Evolutionary conservation across 2,329 filamentous ascomycete genomes (phyloP), one percentile per base, ranked within the genome.

Genomic region (Cladophialophora psammophila): DNA sequence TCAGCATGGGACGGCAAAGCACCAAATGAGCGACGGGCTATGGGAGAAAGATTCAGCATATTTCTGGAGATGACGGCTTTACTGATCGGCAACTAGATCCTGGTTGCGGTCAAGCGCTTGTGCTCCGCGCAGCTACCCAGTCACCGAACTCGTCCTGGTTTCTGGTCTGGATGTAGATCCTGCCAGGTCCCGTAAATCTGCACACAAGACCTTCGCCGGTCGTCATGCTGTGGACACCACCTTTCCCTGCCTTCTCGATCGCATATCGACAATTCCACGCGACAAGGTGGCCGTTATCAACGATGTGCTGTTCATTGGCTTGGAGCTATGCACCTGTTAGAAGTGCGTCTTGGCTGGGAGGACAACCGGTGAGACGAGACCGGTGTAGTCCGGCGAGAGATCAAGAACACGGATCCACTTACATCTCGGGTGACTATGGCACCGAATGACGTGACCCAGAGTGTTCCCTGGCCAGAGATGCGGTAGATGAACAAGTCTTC

Each of bases 401-500:
- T 34, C 13, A 55, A 45, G 45, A 12, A n/a, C 5, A 26, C 10
- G 10, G 55, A 34, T 32, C 34, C 53, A 69, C 69, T 67, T 60
- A 71, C 69, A 50, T 71, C 69, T 52, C 60, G 52, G 57, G 53
- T 45, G 53, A 63, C 64, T 15, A 71, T 63, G 0, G 64, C 69
- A 48, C 69, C 69, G 45, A 64, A 71, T 9, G 59, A 64, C 8
- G 64, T 64, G 48, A 69, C 45, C 69, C 69, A 71, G 32, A 69
- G 26, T 53, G 65, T 50, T 5, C 69, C 69, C 36, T 64, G 67
- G 15, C 69, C 69, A 45, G 42, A 45, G 13, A 71, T 45, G 54
- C 63, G 60, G 57, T 69, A 71, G n/a, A 71, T 59, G 60, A 71
- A 71, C 35, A 71, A 50, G 34, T 69, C 64, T 57, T 71, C 69